Base-by-base conservation (phyloP, 1,284 basidiomycete species). In the Irpex lacteus region DNA sequence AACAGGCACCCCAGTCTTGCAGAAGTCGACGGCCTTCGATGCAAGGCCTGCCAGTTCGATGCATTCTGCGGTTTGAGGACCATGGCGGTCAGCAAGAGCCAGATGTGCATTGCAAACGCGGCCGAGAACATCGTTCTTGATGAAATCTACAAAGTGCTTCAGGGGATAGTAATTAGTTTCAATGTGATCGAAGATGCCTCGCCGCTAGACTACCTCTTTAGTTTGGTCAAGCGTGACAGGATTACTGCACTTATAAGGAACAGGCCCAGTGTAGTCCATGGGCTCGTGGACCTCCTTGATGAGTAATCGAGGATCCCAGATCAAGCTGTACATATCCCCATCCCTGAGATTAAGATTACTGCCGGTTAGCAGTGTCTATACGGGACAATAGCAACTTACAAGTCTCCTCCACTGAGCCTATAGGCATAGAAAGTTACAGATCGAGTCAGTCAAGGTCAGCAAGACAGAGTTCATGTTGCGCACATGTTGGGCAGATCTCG, bases 401-500 rank as follows among this genome's bases (percentile, higher is more conserved):
- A 52, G 34, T 66, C 65, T 7, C 65, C 65, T 2, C 65, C 65
- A 11, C 44, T 38, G n/a, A 66, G 57, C 65, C 65, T 66, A 36
- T 62, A 3, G 32, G 3, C 5, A 40, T 26, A 21, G 18, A 58
- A 4, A 59, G 55, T 54, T 15, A 52, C 18, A 57, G 6, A 50
- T 21, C 2, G 4, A 44, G 8, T 44, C 11, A 44, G 5, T 5
- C 4, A 44, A 5, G 15, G 34, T 2, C 36, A 11, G 26, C 34
- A 11, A 62, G 38, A 37, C 7, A 6, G 34, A 26, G 40, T 3
- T 21, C 15, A 6, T 7, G 26, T 26, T 3, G 49, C 65, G 36
- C 44, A 66, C 65, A 66, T 66, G 32, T 66, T 66, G n/a, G 62
- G 62, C 15, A 66, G 53, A 47, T 63, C 62, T 3, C 65, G 63